phyloP scores from a whole-genome alignment of 2,329 filamentous ascomycete genomes.

The Aspergillus sp. region DNA sequence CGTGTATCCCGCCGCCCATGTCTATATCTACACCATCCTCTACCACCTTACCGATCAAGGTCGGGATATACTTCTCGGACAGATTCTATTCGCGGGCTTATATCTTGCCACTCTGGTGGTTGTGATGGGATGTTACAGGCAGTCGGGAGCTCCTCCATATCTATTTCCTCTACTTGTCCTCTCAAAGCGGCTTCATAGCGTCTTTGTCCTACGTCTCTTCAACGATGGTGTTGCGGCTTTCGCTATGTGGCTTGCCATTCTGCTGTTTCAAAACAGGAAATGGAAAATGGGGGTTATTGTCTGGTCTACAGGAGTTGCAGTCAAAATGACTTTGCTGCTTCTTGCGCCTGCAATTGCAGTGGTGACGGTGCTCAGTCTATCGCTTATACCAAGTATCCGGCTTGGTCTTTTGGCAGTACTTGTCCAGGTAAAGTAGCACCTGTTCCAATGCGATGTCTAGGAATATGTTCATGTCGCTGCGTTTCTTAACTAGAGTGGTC shows the following conservation, averaged over 20 bases:
- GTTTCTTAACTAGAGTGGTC: background rate
- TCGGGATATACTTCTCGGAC: slow-evolving; percentile 70
- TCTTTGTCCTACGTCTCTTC: slow-evolving; percentile 89
- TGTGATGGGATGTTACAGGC: slow-evolving; percentile 73
- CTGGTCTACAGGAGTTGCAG: slow-evolving; percentile 76
- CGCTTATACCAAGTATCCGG: slow-evolving; percentile 60
- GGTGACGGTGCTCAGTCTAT: slow-evolving; percentile 69
- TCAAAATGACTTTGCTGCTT: slow-evolving; percentile 91
- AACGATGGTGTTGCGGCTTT: slow-evolving; percentile 89
- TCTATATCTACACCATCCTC: slow-evolving; percentile 81
- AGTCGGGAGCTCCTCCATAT: slow-evolving; percentile 63
- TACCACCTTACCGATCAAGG: slow-evolving; percentile 75
- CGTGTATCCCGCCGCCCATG: slow-evolving; percentile 90
- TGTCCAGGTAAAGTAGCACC: slow-evolving; percentile 58
- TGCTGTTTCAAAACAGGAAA: slow-evolving; percentile 65
- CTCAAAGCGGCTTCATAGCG: slow-evolving; percentile 88
- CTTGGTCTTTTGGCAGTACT: slow-evolving; percentile 69
- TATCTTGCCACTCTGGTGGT: slow-evolving; percentile 72
- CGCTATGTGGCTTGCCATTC: slow-evolving; percentile 78
- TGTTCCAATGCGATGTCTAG: too few species aligned
- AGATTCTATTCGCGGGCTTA: slow-evolving; percentile 73
- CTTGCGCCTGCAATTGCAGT: slow-evolving; percentile 75
- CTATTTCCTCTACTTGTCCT: slow-evolving; percentile 79
- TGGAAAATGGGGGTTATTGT: slow-evolving; percentile 70
- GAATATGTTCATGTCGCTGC: slow-evolving; percentile 17